Evolutionary conservation across 805 yeast species (phyloP).

Genomic region (Saccharomycopsis fermentans): DNA sequence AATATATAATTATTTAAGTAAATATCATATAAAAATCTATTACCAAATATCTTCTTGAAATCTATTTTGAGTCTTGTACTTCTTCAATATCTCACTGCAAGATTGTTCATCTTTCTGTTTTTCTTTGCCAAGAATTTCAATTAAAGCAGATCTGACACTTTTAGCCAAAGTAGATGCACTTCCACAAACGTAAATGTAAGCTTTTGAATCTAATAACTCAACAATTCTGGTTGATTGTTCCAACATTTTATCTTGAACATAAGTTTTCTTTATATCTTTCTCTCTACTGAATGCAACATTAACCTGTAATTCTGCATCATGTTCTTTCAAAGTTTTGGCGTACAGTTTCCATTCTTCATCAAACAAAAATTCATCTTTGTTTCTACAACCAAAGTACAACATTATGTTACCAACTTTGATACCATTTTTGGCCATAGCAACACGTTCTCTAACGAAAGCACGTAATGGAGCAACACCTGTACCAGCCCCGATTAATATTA

Average conservation of each 20-base stretch:
- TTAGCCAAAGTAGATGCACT: constrained; percentile 95
- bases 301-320: constrained; percentile 44
- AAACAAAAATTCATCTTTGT: constrained; percentile 62
- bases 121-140: constrained; percentile 48
- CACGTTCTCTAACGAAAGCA: constrained; percentile 86
- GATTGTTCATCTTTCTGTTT: constrained; percentile 63
- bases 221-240: constrained; percentile 38
- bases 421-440: constrained; percentile 39
- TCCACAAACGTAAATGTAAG: constrained; percentile 91
- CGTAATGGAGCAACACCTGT: constrained; percentile 98
- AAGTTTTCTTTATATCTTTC: constrained; percentile 41
- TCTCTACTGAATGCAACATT: constrained; percentile 85
- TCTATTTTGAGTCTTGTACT: constrained; percentile 71
- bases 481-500: constrained; percentile 94
- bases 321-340: constrained; percentile 41
- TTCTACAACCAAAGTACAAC: constrained; percentile 84
- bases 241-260: constrained; percentile 73
- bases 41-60: constrained; percentile 99
- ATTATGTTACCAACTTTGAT: constrained; percentile 58
- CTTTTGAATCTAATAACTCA: constrained; percentile 54
- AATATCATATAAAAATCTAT: constrained; percentile 13
- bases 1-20: not conserved
- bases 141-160: constrained; percentile 70
- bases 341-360: constrained; percentile 83
- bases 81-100: constrained; percentile 55